Percentiles rank a stretch among this genome's conserved stretches.
These are phyloP conservation scores for Flammula alnicola DNA, from an alignment of 1,284 basidiomycete genomes.

Conservation along the genomic window DNA sequence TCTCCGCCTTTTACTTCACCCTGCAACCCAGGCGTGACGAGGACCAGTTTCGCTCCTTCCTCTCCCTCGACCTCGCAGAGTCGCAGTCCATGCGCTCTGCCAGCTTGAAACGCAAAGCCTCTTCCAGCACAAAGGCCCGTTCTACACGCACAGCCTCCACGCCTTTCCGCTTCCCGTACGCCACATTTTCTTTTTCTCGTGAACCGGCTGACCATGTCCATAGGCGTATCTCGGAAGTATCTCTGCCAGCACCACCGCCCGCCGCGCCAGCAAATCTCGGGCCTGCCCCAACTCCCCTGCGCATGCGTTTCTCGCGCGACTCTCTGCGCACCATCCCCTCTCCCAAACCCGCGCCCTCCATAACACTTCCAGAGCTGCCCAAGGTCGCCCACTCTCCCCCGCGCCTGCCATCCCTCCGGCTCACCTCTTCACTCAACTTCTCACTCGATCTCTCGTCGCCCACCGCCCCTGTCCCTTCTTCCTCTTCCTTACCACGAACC, in stretches of 20 bases:
- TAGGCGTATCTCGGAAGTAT: slow-evolving; percentile 25
- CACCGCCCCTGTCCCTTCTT: slow-evolving; percentile 41
- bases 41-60: slow-evolving; percentile 53
- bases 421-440: slow-evolving; percentile 29
- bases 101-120: slow-evolving; percentile 45
- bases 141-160: slow-evolving; percentile 30
- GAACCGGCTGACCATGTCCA: slow-evolving; percentile 9
- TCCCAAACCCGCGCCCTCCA: slow-evolving; percentile 62
- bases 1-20: slow-evolving; percentile 54
- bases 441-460: slow-evolving; percentile 25
- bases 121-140: slow-evolving; percentile 20
- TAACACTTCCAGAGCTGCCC: slow-evolving; percentile 53
- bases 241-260: slow-evolving; percentile 24
- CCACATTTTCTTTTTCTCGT: slow-evolving; percentile 15
- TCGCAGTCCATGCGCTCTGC: slow-evolving; percentile 49
- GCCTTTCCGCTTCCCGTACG: slow-evolving; percentile 32
- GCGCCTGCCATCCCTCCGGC: slow-evolving; percentile 36
- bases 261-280: slow-evolving; percentile 13
- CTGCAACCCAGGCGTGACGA: slow-evolving; percentile 47
- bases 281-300: slow-evolving; percentile 27
- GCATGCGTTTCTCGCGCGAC: slow-evolving; percentile 43
- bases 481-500: slow-evolving; percentile 33
- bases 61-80: slow-evolving; percentile 66
- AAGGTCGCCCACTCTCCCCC: slow-evolving; percentile 22
- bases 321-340: slow-evolving; percentile 58